Percentiles rank a stretch among this genome's conserved stretches.
phyloP scores from a whole-genome alignment of 768 basidiomycete genomes.

The Filobasidium floriforme region DNA sequence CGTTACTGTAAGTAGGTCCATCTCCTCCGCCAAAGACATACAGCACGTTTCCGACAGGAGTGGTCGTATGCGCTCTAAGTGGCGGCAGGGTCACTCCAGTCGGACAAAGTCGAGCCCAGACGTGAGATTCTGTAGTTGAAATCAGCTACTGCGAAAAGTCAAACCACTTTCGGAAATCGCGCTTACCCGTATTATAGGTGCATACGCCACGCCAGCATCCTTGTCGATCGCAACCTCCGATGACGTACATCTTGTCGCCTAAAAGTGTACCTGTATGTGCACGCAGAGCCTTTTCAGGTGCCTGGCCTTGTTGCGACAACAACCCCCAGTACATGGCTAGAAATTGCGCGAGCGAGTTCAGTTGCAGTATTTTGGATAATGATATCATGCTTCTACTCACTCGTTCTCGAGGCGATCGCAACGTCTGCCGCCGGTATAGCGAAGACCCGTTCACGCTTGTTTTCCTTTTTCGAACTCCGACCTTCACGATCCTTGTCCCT shows the following conservation, averaged over 20 bases:
- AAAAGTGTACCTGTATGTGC: slow-evolving; percentile 79
- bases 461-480: neutral
- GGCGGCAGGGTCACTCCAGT: slow-evolving; percentile 72
- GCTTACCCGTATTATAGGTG: slow-evolving; percentile 73
- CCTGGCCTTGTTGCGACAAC: slow-evolving; percentile 31
- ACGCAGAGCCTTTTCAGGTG: slow-evolving; percentile 50
- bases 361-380: neutral
- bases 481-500: neutral
- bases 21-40: slow-evolving; percentile 83
- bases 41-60: slow-evolving; percentile 62
- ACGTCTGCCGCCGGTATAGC: neutral
- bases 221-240: slow-evolving; percentile 80
- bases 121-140: slow-evolving; percentile 63
- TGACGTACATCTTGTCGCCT: slow-evolving; percentile 73
- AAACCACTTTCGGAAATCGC: slow-evolving; percentile 6
- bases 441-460: neutral
- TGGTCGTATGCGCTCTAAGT: slow-evolving; percentile 79
- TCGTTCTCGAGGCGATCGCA: neutral
- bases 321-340: slow-evolving; percentile 37
- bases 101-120: slow-evolving; percentile 73
- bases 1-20: slow-evolving; percentile 71
- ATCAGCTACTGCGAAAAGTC: slow-evolving; percentile 8
- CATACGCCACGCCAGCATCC: slow-evolving; percentile 68
- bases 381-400: neutral
- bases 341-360: neutral